Base-by-base conservation (phyloP, 2,329 filamentous ascomycete genomes). In the Stachybotrys echinatus region DNA sequence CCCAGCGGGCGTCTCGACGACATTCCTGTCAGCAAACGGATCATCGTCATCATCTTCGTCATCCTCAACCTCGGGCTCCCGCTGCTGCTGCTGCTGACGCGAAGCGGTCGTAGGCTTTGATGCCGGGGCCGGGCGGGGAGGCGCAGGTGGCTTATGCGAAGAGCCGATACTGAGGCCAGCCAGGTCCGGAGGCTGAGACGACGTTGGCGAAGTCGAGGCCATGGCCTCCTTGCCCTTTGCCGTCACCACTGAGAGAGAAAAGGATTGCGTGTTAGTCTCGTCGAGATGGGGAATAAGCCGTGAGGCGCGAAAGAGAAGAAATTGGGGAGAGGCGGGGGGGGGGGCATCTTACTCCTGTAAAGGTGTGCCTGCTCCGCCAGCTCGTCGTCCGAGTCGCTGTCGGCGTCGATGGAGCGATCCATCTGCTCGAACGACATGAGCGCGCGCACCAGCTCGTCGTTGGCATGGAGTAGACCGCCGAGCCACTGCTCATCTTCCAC, bases 391-490 rank as follows among this genome's bases (percentile, higher is more conserved):
- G 83, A 86, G 65, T 88, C 84, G 56, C 83, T 86, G 62, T 88
- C 84, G 6, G 84, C 83, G 56, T 90, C 87, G 55, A 92, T 88
- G 45, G 88, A 91, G 53, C 86, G 84, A 64, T 99, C 92, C 55
- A 97, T 81, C 59, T 96, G 89, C 69, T 97, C 92, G 63, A 91
- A 99, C 0, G 91, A 88, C 82, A 95, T 96, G 50, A 99, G 77
- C 2, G 92, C 90, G 54, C 87, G 87, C 39, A 97, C 89, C n/a
- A 99, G 84, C 68, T 95, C 89, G 61, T 99, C 94, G 61, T 99
- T 97, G 55, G 92, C 92, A 61, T 94, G 89, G 18, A 99, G 84
- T 5, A 99, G 77, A 53, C 89, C 86, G 40, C 92, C 94, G 8
- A 99, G 84, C 77, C 88, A 96, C 61, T 97, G 85, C 62, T 97